phyloP scores from a whole-genome alignment of 345 rosid species.

The Bruguiera sexangula region DNA sequence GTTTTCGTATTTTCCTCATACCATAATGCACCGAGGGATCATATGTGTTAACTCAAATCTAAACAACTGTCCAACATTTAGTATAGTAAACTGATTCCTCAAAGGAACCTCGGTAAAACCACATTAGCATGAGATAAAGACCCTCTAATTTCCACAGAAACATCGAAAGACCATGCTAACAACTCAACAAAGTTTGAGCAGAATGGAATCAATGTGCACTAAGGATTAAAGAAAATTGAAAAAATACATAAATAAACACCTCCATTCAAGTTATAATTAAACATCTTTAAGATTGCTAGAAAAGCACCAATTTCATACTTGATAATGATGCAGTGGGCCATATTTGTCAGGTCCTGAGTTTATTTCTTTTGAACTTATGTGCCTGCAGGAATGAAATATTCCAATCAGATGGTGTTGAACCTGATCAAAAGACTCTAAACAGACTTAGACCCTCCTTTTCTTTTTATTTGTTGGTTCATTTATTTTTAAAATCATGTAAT shows the following conservation, averaged over 20 bases:
- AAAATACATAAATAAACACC: neutral
- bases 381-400: constrained; percentile 96
- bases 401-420: constrained; percentile 41
- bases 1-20: too few species aligned
- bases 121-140: neutral
- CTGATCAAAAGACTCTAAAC: constrained; percentile 19
- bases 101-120: neutral
- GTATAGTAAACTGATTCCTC: too few species aligned
- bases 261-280: constrained; percentile 17
- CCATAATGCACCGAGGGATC: too few species aligned
- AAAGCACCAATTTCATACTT: constrained; percentile 49
- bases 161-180: too few species aligned
- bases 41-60: too few species aligned
- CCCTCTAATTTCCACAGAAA: neutral
- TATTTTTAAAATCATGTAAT: neutral
- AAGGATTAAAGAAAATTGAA: too few species aligned
- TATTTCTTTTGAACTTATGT: constrained; percentile 67
- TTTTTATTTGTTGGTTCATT: neutral
- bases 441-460: constrained; percentile 3
- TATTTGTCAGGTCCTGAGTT: constrained; percentile 44
- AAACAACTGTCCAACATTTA: too few species aligned
- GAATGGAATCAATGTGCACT: too few species aligned
- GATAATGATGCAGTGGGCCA: constrained; percentile 58
- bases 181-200: too few species aligned
- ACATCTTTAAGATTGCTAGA: constrained; percentile 25